Percentiles rank a stretch among this genome's conserved stretches.
phyloP scores from a whole-genome alignment of 1,284 basidiomycete genomes.

The Ustilago crameri region DNA sequence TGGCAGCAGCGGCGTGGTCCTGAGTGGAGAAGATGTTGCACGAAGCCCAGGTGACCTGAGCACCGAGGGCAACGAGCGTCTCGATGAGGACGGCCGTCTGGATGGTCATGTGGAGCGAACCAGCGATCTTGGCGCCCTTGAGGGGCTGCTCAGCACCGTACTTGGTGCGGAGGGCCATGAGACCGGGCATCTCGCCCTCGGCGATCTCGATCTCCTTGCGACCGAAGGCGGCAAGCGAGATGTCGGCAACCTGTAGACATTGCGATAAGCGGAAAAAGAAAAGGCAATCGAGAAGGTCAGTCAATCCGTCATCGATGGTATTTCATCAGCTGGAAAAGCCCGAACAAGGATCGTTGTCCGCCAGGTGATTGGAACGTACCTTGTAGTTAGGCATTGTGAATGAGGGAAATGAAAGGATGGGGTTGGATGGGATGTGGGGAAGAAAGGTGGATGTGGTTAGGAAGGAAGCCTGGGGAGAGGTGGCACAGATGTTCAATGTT shows the following conservation, averaged over 20 bases:
- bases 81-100: slow-evolving; percentile 75
- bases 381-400: slow-evolving; percentile 61
- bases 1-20: slow-evolving; percentile 97
- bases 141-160: slow-evolving; percentile 85
- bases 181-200: slow-evolving; percentile 72
- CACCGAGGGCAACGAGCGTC: slow-evolving; percentile 85
- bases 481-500: neutral
- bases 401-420: slow-evolving; percentile 1
- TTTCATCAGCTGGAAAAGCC: too few relatives aligned
- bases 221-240: slow-evolving; percentile 95
- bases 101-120: slow-evolving; percentile 80
- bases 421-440: neutral
- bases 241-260: slow-evolving; percentile 73
- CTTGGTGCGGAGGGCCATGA: slow-evolving; percentile 71
- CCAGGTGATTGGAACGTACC: too few relatives aligned
- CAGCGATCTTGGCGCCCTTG: slow-evolving; percentile 94
- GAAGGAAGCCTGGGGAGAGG: slow-evolving; percentile 13
- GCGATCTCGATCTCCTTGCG: slow-evolving; percentile 99
- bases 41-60: slow-evolving; percentile 98
- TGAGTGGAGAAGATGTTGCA: slow-evolving; percentile 99
- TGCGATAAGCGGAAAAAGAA: neutral
- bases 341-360: too few relatives aligned
- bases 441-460: slow-evolving; percentile 22
- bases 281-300: neutral
- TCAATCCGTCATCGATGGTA: too few relatives aligned